phyloP scores from a whole-genome alignment of 108 stramenopile genomes.

The Fistulifera solaris region DNA sequence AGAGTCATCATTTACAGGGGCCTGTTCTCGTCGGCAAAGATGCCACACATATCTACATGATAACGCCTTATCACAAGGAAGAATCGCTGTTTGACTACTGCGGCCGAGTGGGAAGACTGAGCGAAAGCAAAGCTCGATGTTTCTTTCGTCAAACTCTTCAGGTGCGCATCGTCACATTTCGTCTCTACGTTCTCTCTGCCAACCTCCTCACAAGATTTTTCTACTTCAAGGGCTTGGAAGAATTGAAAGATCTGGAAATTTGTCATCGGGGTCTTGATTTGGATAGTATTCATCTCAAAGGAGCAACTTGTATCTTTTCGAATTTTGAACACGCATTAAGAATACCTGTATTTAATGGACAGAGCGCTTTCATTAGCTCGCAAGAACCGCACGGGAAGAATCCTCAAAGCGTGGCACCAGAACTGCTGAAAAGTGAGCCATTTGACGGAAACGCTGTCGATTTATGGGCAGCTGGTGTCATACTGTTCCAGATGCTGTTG shows the following conservation, averaged over 20 bases:
- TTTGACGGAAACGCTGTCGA: slow-evolving; percentile 74
- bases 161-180: slow-evolving; percentile 26
- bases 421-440: slow-evolving; percentile 21
- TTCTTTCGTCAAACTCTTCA: slow-evolving; percentile 53
- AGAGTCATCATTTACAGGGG: too few species aligned
- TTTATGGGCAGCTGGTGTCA: slow-evolving; percentile 74
- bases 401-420: slow-evolving; percentile 58
- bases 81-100: slow-evolving; percentile 18
- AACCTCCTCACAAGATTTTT: not conserved
- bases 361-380: slow-evolving; percentile 5
- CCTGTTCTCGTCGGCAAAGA: too few species aligned
- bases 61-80: slow-evolving; percentile 4
- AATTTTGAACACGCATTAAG: slow-evolving; percentile 49
- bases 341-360: slow-evolving; percentile 16
- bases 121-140: slow-evolving; percentile 38
- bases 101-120: slow-evolving; percentile 8
- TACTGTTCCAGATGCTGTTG: slow-evolving; percentile 65
- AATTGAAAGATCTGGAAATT: slow-evolving; percentile 13
- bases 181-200: slow-evolving; percentile 1
- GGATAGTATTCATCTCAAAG: slow-evolving; percentile 39
- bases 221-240: slow-evolving; percentile 33
- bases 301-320: slow-evolving; percentile 26
- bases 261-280: slow-evolving; percentile 60
- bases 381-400: slow-evolving; percentile 36
- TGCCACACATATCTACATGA: not conserved